A percentile compares a stretch with the other conserved stretches of the same genome.
Conservation (phyloP, 2,329 filamentous ascomycete genomes). For the Microcyclosporella mali region DNA sequence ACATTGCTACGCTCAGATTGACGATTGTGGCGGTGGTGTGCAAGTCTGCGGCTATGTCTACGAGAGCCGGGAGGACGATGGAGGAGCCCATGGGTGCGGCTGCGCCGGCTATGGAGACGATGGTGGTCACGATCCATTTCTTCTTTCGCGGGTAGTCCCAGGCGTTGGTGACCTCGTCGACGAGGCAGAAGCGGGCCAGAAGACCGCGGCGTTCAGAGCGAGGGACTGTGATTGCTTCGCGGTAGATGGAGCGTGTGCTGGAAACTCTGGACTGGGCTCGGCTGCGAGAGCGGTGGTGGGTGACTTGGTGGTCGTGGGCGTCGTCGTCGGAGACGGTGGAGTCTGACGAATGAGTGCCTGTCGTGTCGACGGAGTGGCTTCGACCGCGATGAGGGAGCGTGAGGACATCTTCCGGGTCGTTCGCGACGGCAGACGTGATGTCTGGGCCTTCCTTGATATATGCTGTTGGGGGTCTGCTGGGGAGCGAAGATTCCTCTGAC, state of each 20-base stretch:
- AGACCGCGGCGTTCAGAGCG: conserved; percentile 60
- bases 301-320: conserved; percentile 26
- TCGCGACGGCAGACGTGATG: conserved; percentile 9
- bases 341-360: conserved; percentile 13
- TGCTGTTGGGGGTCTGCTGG: conserved; percentile 9
- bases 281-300: conserved; percentile 20
- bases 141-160: conserved; percentile 64
- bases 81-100: conserved; percentile 77
- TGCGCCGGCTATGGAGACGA: conserved; percentile 69
- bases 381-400: conserved; percentile 6
- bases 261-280: conserved; percentile 20
- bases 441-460: conserved; percentile 12
- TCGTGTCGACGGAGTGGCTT: conserved; percentile 9
- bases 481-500: conserved; percentile 8
- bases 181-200: conserved; percentile 61
- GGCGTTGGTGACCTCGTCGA: conserved; percentile 74
- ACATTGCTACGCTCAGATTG: conserved; percentile 71
- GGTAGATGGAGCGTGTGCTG: conserved; percentile 19
- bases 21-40: conserved; percentile 58
- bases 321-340: conserved; percentile 18
- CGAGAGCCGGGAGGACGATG: conserved; percentile 71
- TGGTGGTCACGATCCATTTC: conserved; percentile 79
- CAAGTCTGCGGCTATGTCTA: conserved; percentile 57
- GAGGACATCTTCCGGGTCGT: conserved; percentile 14
- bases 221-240: conserved; percentile 42